A percentile compares a stretch with the other conserved stretches of the same genome.
These are phyloP conservation scores for Suillus americanus DNA, from an alignment of 768 basidiomycete species.

Conservation along the genomic window DNA sequence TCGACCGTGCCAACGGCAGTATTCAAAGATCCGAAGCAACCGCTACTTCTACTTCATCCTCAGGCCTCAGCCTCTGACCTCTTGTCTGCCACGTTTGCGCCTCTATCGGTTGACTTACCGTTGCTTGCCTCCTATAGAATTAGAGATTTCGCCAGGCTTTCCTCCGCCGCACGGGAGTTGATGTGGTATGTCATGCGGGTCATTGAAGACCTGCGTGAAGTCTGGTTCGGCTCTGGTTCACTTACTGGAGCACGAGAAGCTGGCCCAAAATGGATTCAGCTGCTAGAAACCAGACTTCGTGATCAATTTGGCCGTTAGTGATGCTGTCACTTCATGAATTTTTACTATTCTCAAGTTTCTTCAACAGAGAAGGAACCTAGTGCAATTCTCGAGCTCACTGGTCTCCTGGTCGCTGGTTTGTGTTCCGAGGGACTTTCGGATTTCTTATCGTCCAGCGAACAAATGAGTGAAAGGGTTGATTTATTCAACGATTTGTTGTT, in stretches of 20 bases:
- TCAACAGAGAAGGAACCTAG: slow-evolving; percentile 56
- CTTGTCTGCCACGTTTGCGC: slow-evolving; percentile 32
- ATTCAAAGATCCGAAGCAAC: slow-evolving; percentile 45
- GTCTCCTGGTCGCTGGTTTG: slow-evolving; percentile 67
- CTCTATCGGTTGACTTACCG: slow-evolving; percentile 52
- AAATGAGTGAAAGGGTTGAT: slow-evolving; percentile 78
- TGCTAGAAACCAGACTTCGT: slow-evolving; percentile 62
- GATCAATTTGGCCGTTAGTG: slow-evolving; percentile 68
- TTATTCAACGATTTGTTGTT: slow-evolving; percentile 9
- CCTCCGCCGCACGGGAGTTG: slow-evolving; percentile 69
- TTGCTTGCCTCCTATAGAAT: slow-evolving; percentile 54
- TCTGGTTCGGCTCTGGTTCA: slow-evolving; percentile 73
- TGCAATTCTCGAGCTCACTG: slow-evolving; percentile 70
- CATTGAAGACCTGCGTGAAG: slow-evolving; percentile 66
- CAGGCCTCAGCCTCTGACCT: slow-evolving; percentile 27
- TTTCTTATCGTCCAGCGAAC: slow-evolving; percentile 75
- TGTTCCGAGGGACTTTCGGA: slow-evolving; percentile 70
- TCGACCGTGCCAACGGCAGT: slow-evolving; percentile 15
- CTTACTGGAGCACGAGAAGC: slow-evolving; percentile 67
- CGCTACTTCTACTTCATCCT: slow-evolving; percentile 52
- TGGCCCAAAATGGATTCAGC: slow-evolving; percentile 71
- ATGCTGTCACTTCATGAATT: neutral
- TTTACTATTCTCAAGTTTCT: neutral
- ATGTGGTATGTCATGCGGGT: slow-evolving; percentile 70
- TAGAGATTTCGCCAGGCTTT: slow-evolving; percentile 70